A percentile compares a stretch with the other conserved stretches of the same genome.
Conservation (phyloP, 768 basidiomycete species). For the Boletus vermiculosoides region DNA sequence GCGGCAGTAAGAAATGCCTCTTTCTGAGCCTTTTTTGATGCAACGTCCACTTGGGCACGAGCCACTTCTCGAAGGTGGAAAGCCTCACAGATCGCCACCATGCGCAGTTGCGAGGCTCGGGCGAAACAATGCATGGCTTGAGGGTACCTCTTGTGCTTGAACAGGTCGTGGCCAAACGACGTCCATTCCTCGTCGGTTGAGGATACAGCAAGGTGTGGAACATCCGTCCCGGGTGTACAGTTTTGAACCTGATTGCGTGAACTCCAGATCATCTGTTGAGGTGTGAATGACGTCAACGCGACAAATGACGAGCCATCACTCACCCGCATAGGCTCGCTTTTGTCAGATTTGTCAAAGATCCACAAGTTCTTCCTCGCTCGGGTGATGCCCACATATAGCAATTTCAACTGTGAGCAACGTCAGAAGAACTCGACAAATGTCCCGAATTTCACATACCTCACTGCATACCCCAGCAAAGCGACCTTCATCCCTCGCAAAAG, state of each 20-base stretch:
- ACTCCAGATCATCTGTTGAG: conserved; percentile 50
- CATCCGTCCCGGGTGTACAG: conserved; percentile 46
- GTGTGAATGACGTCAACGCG: neutral
- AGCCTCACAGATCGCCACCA: conserved; percentile 49
- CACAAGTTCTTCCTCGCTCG: conserved; percentile 37
- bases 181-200: conserved; percentile 52
- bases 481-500: conserved; percentile 43
- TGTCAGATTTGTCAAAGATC: too few relatives aligned
- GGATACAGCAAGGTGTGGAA: conserved; percentile 52
- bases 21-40: conserved; percentile 22
- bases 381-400: conserved; percentile 69
- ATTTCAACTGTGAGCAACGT: conserved; percentile 49
- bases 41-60: conserved; percentile 30
- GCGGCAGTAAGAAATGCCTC: conserved; percentile 47
- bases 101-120: conserved; percentile 43
- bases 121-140: conserved; percentile 37
- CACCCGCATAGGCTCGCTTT: conserved; percentile 58
- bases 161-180: conserved; percentile 38
- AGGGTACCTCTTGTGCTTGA: conserved; percentile 40
- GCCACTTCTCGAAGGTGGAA: conserved; percentile 57
- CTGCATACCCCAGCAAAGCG: conserved; percentile 56
- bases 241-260: conserved; percentile 44
- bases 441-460: conserved; percentile 42
- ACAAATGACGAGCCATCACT: neutral
- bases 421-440: neutral